A percentile compares a stretch with the other conserved stretches of the same genome.
Conservation (phyloP, 257 asterid species). For the Marsdenia floribunda region DNA sequence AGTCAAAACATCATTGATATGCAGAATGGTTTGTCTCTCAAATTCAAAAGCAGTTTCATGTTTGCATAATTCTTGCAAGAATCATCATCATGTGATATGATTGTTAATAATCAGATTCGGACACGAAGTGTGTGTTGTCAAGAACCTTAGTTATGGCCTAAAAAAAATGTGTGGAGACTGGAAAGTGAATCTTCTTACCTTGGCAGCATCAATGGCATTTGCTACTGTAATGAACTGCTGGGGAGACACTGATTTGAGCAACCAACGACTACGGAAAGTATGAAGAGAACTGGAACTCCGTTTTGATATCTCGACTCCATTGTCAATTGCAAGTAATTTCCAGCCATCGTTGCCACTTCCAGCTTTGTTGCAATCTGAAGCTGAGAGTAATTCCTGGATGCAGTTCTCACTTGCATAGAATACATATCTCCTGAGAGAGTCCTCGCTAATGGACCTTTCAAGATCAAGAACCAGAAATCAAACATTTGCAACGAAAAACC, state of each 20-base stretch:
- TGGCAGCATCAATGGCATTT: conserved; percentile 90
- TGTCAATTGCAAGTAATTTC: conserved; percentile 53
- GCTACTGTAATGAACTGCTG: conserved; percentile 74
- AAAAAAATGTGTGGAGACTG: background rate
- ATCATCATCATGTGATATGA: too few relatives aligned
- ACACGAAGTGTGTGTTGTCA: background rate
- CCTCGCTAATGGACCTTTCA: conserved; percentile 91
- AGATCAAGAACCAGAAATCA: background rate
- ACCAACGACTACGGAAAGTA: conserved; percentile 79
- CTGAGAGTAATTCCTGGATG: conserved; percentile 81
- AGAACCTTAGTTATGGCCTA: too few relatives aligned
- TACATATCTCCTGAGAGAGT: conserved; percentile 76
- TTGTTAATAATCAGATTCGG: too few relatives aligned
- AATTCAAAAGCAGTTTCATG: too few relatives aligned
- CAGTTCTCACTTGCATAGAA: conserved; percentile 85
- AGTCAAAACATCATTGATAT: background rate
- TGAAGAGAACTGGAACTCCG: conserved; percentile 69
- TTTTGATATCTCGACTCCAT: conserved; percentile 77
- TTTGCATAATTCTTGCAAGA: background rate
- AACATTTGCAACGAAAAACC: background rate
- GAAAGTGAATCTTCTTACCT: conserved; percentile 28
- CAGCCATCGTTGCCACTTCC: conserved; percentile 45
- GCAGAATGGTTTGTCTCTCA: background rate
- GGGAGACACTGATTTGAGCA: conserved; percentile 63
- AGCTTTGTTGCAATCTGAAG: conserved; percentile 55